These are phyloP conservation scores for Xylariaceae sp. DNA, from an alignment of 2,329 filamentous ascomycete species.

Conservation along the genomic window DNA sequence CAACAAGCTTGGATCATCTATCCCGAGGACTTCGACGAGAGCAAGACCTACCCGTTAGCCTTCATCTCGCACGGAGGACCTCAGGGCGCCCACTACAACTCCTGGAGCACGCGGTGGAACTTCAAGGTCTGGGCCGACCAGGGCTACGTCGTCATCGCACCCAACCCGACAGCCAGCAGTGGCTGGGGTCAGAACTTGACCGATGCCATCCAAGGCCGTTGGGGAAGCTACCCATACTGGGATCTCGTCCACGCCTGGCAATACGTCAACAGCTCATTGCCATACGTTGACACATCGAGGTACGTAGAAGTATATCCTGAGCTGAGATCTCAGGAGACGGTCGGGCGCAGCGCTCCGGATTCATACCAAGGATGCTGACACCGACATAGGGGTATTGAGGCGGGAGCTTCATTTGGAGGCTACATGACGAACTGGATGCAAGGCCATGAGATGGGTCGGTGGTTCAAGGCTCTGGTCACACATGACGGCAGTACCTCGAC, in stretches of 20 bases:
- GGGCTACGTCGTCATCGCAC: conserved; percentile 50
- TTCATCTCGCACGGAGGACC: conserved; percentile 52
- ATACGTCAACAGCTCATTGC: conserved; percentile 45
- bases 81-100: conserved; percentile 47
- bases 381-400: conserved; percentile 46
- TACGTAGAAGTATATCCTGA: too few relatives aligned
- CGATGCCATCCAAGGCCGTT: conserved; percentile 44
- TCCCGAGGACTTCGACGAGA: conserved; percentile 27
- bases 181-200: conserved; percentile 51
- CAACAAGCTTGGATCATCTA: conserved; percentile 31
- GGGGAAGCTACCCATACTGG: conserved; percentile 50
- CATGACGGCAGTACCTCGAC: conserved; percentile 43
- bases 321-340: too few relatives aligned
- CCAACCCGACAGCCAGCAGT: conserved; percentile 50
- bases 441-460: conserved; percentile 47
- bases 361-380: too few relatives aligned
- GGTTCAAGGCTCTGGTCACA: conserved; percentile 53
- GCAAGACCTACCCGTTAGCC: conserved; percentile 47
- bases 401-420: conserved; percentile 51
- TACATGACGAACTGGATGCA: conserved; percentile 57
- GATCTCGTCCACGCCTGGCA: conserved; percentile 50
- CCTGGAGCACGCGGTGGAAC: conserved; percentile 51
- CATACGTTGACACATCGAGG: conserved; percentile 46
- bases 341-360: too few relatives aligned
- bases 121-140: conserved; percentile 52